Conservation (phyloP, 805 yeast genomes). For the Yarrowia hollandica region DNA sequence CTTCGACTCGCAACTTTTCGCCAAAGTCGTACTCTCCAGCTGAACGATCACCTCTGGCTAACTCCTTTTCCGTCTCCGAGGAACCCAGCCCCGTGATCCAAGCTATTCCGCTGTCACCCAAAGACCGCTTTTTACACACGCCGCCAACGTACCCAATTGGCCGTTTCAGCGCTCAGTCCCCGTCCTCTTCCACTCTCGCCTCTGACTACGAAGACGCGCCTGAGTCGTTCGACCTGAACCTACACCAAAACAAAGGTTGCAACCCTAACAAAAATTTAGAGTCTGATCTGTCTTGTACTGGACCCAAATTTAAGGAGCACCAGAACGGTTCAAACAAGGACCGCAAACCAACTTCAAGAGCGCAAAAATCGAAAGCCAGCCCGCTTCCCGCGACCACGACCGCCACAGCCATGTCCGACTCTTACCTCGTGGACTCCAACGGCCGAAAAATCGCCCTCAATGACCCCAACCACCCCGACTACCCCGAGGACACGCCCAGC, state of each 20-base stretch:
- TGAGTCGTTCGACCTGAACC: conserved; percentile 18
- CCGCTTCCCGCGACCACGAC: not conserved
- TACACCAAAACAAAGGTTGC: conserved; percentile 10
- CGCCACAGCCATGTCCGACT: conserved; percentile 5
- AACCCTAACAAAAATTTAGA: conserved; percentile 25
- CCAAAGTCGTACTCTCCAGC: conserved; percentile 8
- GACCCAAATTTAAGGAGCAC: conserved; percentile 9
- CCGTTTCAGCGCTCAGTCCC: not conserved
- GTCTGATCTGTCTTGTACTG: conserved; percentile 11
- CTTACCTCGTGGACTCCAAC: conserved; percentile 23
- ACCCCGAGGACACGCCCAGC: not conserved
- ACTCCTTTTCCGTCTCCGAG: not conserved
- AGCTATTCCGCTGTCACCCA: conserved; percentile 14
- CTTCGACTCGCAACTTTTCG: not conserved
- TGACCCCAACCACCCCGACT: conserved; percentile 17
- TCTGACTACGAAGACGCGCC: conserved; percentile 27
- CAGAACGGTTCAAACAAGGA: no score
- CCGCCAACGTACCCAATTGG: not conserved
- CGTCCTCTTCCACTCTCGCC: conserved; percentile 17
- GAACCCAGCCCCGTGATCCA: not conserved
- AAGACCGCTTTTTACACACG: not conserved
- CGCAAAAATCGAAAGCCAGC: no score
- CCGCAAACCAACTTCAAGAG: no score
- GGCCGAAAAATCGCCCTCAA: conserved; percentile 23
- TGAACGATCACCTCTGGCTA: conserved; percentile 11